Conservation (phyloP, 2,329 filamentous ascomycete species). For the Sclerotinia spermophila region DNA sequence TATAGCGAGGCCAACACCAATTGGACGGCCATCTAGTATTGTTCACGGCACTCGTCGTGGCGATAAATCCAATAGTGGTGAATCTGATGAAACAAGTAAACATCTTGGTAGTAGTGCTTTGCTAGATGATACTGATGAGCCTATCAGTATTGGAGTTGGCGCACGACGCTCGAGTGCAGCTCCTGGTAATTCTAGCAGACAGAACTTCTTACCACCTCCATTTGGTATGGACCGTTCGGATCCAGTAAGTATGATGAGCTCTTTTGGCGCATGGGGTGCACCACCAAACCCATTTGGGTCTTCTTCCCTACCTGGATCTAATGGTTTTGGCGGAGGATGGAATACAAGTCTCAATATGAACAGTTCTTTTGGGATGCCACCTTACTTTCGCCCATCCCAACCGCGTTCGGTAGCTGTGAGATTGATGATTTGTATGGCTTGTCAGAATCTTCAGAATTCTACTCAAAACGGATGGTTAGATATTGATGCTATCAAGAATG, state of each 20-base stretch:
- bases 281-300: constrained; percentile 37
- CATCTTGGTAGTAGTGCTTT: constrained; percentile 90
- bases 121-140: constrained; percentile 68
- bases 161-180: constrained; percentile 36
- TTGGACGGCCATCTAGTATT: constrained; percentile 79
- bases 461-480: constrained; percentile 65
- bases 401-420: constrained; percentile 68
- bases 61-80: constrained; percentile 41
- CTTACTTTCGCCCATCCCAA: constrained; percentile 45
- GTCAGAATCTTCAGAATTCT: constrained; percentile 55
- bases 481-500: constrained; percentile 61
- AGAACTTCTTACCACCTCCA: constrained; percentile 32
- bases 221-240: constrained; percentile 35
- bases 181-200: constrained; percentile 31
- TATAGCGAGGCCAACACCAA: constrained; percentile 79
- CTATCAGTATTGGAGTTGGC: constrained; percentile 39
- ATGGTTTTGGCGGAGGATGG: constrained; percentile 34
- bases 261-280: constrained; percentile 36
- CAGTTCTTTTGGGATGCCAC: constrained; percentile 40
- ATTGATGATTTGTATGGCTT: constrained; percentile 72
- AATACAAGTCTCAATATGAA: constrained; percentile 42
- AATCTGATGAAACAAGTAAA: constrained; percentile 68
- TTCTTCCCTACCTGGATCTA: constrained; percentile 36
- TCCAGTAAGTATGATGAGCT: constrained; percentile 32
- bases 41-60: constrained; percentile 49